phyloP scores from a whole-genome alignment of 208 protist genomes.

The Crithidia thermophila region DNA sequence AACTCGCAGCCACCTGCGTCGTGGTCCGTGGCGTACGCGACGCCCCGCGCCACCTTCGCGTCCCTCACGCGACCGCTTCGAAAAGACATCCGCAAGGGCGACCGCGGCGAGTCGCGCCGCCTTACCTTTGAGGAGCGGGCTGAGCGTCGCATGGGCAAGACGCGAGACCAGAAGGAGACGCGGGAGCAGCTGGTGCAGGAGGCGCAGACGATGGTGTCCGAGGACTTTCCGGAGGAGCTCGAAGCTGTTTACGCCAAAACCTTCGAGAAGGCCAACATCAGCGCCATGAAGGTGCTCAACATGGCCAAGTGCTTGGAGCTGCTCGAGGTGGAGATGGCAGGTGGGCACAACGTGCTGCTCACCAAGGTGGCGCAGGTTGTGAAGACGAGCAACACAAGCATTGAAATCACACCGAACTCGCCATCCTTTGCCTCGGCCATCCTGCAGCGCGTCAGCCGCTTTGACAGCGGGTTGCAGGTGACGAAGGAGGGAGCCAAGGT shows the following conservation, averaged over 20 bases:
- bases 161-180: constrained; percentile 53
- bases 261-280: constrained; percentile 77
- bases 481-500: constrained; percentile 73
- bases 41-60: constrained; percentile 3
- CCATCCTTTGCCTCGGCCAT: constrained; percentile 53
- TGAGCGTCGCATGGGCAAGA: constrained; percentile 78
- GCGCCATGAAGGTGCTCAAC: constrained; percentile 87
- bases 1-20: not conserved
- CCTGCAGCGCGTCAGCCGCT: constrained; percentile 73
- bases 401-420: constrained; percentile 73
- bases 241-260: constrained; percentile 59
- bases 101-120: constrained; percentile 73
- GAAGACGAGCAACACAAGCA: constrained; percentile 56
- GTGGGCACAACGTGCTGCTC: constrained; percentile 65
- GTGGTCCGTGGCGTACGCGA: not conserved
- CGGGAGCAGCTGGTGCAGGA: constrained; percentile 75
- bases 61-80: constrained; percentile 19
- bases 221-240: constrained; percentile 82
- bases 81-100: constrained; percentile 73
- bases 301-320: constrained; percentile 88
- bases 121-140: constrained; percentile 87
- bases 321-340: constrained; percentile 71
- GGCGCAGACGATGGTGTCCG: constrained; percentile 60
- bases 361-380: constrained; percentile 79
- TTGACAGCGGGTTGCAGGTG: constrained; percentile 75